A percentile compares a stretch with the other conserved stretches of the same genome.
Evolutionary conservation across 192 early-diverging fungal genomes (phyloP).

Genomic region (Backusella luteola): DNA sequence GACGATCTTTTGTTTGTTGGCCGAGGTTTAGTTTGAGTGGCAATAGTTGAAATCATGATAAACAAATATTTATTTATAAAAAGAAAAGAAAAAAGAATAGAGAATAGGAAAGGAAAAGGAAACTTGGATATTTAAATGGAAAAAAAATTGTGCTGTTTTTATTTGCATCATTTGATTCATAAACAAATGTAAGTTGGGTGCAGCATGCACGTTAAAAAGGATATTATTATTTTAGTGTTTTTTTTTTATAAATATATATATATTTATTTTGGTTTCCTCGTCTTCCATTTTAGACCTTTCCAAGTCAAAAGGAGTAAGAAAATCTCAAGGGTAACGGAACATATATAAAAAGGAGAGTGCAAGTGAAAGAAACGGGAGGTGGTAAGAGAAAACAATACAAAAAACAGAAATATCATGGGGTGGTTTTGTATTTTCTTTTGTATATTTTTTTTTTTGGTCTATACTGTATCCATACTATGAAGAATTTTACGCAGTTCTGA

Average conservation of each 20-base stretch:
- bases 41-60: conserved; percentile 6
- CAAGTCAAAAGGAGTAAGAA: conserved; percentile 1
- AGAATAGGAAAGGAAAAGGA: background rate
- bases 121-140: background rate
- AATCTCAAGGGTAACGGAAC: background rate
- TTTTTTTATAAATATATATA: background rate
- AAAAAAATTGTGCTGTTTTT: background rate
- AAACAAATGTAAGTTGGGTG: conserved; percentile 5
- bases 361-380: background rate
- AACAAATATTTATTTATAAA: background rate
- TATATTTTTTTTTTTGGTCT: background rate
- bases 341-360: background rate
- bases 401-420: background rate
- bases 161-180: conserved; percentile 2
- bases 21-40: background rate
- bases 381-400: background rate
- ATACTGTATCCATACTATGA: background rate
- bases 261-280: background rate
- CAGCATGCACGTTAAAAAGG: conserved; percentile 4
- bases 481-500: conserved; percentile 26
- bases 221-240: conserved; percentile 5
- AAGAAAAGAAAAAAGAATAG: background rate
- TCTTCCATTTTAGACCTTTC: background rate
- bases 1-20: background rate
- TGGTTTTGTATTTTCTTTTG: background rate